Evolutionary conservation across 306 rosid genomes (phyloP), one percentile per base, ranked within the genome.

Genomic region (Dryas drummondii): DNA sequence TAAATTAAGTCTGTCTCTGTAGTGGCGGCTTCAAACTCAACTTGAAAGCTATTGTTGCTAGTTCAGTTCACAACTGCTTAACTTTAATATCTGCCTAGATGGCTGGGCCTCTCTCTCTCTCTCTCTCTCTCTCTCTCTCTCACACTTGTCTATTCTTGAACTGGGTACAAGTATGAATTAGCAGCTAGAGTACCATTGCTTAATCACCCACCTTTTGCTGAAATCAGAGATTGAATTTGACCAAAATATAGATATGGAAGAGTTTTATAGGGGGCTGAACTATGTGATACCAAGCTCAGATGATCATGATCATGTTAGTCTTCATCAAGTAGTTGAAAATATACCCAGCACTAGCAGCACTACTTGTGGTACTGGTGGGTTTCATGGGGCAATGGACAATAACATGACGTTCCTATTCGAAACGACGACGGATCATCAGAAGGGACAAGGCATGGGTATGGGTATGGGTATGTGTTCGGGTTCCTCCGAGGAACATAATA

Each of bases 311-410:
- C 11, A 40, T 63, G 46, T 60, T 40, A 60, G 32, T 3, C 27
- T 40, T 63, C 49, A 41, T 63, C 68, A 56, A 8, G 72, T 48
- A 60, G 79, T 62, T 42, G 57, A 70, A 41, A 67, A 69, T 49
- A 46, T 60, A 72, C 9, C 80, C 53, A 75, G 61, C 5, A 47
- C 52, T 32, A 14, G 71, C 11, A 46, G 41, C 27, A 7, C 10
- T 9, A 3, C 55, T 22, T 9, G 41, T 32, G 60, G 62, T 57
- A 50, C 76, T 27, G 64, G 63, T 57, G 80, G 71, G 7, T 79
- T 77, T 75, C 85, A 68, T 19, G 88, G 75, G 68, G 61, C 70
- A 51, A 45, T 74, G 75, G 48, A 53, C 44, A 58, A 53, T 9
- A 22, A 62, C 37, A 32, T 32, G 37, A 32, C 37, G 72, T 71